Percentiles rank a stretch among this genome's conserved stretches.
phyloP scores from a whole-genome alignment of 345 rosid species.

The Rubroshorea leprosula region DNA sequence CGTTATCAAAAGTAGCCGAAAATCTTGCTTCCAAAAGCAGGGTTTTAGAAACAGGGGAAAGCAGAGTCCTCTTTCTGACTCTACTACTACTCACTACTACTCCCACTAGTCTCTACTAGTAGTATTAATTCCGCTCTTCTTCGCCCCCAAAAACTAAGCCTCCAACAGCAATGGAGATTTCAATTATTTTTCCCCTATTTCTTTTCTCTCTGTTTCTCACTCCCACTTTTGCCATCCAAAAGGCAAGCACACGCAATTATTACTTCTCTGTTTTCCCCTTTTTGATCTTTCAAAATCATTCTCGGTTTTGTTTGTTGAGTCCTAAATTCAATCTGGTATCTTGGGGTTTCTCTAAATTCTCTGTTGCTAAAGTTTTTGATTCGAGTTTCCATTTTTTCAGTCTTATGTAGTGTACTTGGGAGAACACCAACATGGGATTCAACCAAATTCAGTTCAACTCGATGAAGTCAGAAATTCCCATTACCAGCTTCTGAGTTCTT shows the following conservation, averaged over 20 bases:
- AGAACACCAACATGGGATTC: constrained; percentile 22
- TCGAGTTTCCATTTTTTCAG: constrained; percentile 3
- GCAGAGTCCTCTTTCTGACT: constrained; percentile 5
- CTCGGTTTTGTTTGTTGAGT: background rate
- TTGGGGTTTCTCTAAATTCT: background rate
- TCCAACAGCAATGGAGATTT: constrained; percentile 31
- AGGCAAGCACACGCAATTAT: constrained; percentile 24
- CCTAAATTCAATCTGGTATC: background rate
- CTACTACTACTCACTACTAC: no score
- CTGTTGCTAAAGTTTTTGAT: background rate
- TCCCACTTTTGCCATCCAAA: constrained; percentile 30
- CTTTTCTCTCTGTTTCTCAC: constrained; percentile 25
- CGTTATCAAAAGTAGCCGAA: no score
- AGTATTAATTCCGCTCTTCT: background rate
- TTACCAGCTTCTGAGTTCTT: constrained; percentile 23
- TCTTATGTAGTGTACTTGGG: constrained; percentile 41
- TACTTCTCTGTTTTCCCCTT: background rate
- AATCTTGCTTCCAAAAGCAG: no score
- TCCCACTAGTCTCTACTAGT: background rate
- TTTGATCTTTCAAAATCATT: background rate
- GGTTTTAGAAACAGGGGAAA: constrained; percentile 19
- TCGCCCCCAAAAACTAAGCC: background rate
- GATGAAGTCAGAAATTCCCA: constrained; percentile 19
- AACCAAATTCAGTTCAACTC: constrained; percentile 15
- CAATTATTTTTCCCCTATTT: constrained; percentile 21